Evolutionary conservation across 1,284 basidiomycete species (phyloP).

Genomic region (Athelia sp.): DNA sequence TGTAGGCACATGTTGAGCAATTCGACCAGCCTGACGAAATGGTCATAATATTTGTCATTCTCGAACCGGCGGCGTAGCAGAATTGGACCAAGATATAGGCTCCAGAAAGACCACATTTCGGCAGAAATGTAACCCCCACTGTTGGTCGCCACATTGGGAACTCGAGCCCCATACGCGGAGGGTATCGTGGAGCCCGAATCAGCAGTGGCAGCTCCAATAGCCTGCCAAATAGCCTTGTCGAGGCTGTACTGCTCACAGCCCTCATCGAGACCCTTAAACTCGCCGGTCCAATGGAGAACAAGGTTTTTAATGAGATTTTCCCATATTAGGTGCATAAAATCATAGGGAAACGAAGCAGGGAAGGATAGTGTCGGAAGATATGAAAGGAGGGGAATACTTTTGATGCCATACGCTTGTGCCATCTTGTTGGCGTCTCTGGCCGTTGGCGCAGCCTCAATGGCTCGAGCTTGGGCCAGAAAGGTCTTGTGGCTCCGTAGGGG

Average conservation of each 20-base stretch:
- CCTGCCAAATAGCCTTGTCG: slow-evolving; percentile 22
- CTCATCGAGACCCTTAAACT: slow-evolving; percentile 19
- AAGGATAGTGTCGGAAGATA: slow-evolving; percentile 19
- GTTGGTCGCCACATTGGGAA: slow-evolving; percentile 21
- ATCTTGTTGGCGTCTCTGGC: slow-evolving; percentile 10
- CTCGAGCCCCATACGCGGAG: slow-evolving; percentile 20
- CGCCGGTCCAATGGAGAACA: slow-evolving; percentile 20
- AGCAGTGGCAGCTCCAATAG: slow-evolving; percentile 24
- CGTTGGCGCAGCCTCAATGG: slow-evolving; percentile 14
- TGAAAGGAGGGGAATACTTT: slow-evolving; percentile 18
- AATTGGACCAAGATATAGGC: slow-evolving; percentile 13
- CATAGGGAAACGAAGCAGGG: slow-evolving; percentile 25
- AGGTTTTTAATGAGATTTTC: slow-evolving; percentile 24
- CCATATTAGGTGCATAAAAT: slow-evolving; percentile 32
- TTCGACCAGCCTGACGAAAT: slow-evolving; percentile 3
- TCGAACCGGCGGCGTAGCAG: slow-evolving; percentile 9
- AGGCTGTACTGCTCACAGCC: slow-evolving; percentile 20
- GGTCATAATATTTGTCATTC: not conserved
- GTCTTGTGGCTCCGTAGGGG: slow-evolving; percentile 19
- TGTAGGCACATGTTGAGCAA: not conserved
- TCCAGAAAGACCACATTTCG: slow-evolving; percentile 16
- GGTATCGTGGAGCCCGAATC: slow-evolving; percentile 25
- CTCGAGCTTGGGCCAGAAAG: slow-evolving; percentile 13
- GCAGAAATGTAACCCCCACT: slow-evolving; percentile 20
- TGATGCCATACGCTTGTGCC: slow-evolving; percentile 22